Percentiles rank a stretch among this genome's conserved stretches.
These are phyloP conservation scores for Circinella minor DNA, from an alignment of 371 early-diverging fungal species.

Conservation along the genomic window DNA sequence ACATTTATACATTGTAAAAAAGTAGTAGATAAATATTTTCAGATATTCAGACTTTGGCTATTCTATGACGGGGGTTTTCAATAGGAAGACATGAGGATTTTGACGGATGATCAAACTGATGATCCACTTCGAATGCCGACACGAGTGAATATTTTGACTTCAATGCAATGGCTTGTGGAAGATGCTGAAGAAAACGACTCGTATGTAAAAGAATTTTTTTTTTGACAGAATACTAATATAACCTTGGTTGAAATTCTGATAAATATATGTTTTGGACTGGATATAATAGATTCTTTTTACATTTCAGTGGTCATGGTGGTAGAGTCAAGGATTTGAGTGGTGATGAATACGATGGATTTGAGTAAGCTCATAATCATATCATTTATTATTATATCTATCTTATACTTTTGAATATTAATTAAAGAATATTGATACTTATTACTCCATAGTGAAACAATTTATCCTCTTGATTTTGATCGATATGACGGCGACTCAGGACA, in stretches of 20 bases:
- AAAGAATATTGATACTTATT: no score
- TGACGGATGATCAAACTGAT: conserved; percentile 85
- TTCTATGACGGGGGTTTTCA: no score
- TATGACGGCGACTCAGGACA: conserved; percentile 63
- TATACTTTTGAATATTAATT: no score
- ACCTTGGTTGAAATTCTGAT: not conserved
- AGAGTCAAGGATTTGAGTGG: conserved; percentile 71
- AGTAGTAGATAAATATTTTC: no score
- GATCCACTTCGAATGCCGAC: conserved; percentile 76
- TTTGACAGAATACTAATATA: no score
- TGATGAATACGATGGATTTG: conserved; percentile 88
- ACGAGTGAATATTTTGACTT: conserved; percentile 80
- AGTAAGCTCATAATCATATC: conserved; percentile 13
- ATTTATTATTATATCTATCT: no score
- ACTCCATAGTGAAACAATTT: conserved; percentile 39
- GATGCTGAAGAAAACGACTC: conserved; percentile 85
- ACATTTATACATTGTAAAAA: no score
- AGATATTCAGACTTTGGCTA: no score
- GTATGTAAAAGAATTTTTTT: conserved; percentile 32
- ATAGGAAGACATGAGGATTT: conserved; percentile 73
- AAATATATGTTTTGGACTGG: not conserved
- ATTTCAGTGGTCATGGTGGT: conserved; percentile 92
- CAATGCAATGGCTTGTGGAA: conserved; percentile 89
- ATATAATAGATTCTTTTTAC: conserved; percentile 72
- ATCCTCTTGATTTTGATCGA: conserved; percentile 84